A percentile compares a stretch with the other conserved stretches of the same genome.
phyloP scores from a whole-genome alignment of 768 basidiomycete species.

The Ramaria sp. region DNA sequence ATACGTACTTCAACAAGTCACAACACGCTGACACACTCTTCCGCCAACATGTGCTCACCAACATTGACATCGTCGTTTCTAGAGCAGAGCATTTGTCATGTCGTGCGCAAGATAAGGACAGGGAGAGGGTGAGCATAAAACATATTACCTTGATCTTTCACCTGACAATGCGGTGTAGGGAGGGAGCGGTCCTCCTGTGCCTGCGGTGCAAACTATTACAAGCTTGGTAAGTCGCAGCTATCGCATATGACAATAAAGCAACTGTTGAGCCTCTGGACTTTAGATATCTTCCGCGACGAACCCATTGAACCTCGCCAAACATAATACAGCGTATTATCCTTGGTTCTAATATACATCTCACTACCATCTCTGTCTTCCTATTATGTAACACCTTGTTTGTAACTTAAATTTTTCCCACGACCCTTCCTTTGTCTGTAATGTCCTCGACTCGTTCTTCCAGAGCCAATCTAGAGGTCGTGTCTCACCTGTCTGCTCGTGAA shows the following conservation, averaged over 20 bases:
- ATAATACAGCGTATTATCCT: conserved; percentile 76
- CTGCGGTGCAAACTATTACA: conserved; percentile 60
- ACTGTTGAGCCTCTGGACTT: background rate
- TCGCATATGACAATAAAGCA: too few relatives aligned
- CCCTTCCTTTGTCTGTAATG: conserved; percentile 5
- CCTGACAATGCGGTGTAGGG: conserved; percentile 19
- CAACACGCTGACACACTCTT: conserved; percentile 48
- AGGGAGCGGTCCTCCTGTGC: conserved; percentile 32
- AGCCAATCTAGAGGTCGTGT: conserved; percentile 3
- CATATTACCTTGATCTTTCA: background rate
- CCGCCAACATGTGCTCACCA: conserved; percentile 40
- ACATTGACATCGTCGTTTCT: conserved; percentile 63
- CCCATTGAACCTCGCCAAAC: conserved; percentile 72
- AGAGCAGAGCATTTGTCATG: conserved; percentile 78
- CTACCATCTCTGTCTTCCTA: background rate
- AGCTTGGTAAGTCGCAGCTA: conserved; percentile 32
- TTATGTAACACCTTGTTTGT: conserved; percentile 10
- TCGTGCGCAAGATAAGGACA: conserved; percentile 46
- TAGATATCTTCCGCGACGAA: conserved; percentile 74
- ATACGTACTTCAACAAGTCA: conserved; percentile 42
- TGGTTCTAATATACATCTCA: conserved; percentile 48
- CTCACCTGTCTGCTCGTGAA: conserved; percentile 32
- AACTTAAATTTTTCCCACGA: conserved; percentile 4
- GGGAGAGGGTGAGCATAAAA: conserved; percentile 51
- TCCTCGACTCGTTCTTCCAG: conserved; percentile 8